Conservation (phyloP, 768 basidiomycete genomes). For the Termitomyces sp. region DNA sequence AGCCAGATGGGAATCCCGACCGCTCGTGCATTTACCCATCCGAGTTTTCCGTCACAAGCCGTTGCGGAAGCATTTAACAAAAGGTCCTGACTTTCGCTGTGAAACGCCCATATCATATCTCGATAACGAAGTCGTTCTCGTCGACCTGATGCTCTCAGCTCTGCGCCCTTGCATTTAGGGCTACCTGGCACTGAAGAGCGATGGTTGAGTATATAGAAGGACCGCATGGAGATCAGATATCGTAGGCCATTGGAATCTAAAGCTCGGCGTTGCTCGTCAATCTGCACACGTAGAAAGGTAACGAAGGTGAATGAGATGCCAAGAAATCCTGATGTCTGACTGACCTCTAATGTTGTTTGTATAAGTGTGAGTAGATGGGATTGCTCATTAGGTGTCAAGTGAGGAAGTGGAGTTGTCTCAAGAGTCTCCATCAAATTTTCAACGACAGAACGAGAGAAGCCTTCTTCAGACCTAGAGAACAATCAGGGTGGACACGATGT, state of each 20-base stretch:
- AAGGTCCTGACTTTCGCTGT: conserved; percentile 90
- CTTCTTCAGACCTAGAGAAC: conserved; percentile 36
- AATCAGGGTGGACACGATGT: conserved; percentile 5
- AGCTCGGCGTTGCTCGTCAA: conserved; percentile 86
- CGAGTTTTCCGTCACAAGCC: conserved; percentile 80
- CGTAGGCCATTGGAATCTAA: conserved; percentile 90
- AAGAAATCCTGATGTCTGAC: conserved; percentile 9
- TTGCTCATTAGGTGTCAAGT: conserved; percentile 74
- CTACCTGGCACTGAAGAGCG: conserved; percentile 48
- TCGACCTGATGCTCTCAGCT: conserved; percentile 45
- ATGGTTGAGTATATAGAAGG: conserved; percentile 80
- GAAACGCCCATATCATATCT: conserved; percentile 96
- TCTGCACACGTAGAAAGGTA: conserved; percentile 34
- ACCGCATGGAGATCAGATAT: conserved; percentile 89
- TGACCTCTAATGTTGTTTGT: conserved; percentile 81
- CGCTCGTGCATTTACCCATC: conserved; percentile 84
- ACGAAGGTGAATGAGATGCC: not conserved
- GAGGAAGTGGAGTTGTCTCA: conserved; percentile 58
- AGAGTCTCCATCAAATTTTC: conserved; percentile 56
- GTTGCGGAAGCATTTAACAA: conserved; percentile 63
- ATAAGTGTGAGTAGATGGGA: conserved; percentile 80
- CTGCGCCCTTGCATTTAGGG: conserved; percentile 34
- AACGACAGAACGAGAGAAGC: conserved; percentile 59
- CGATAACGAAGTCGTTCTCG: conserved; percentile 83
- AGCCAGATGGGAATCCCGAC: conserved; percentile 89